Evolutionary conservation across 2,329 filamentous ascomycete genomes (phyloP).

Genomic region (Hypomyces rosellus): DNA sequence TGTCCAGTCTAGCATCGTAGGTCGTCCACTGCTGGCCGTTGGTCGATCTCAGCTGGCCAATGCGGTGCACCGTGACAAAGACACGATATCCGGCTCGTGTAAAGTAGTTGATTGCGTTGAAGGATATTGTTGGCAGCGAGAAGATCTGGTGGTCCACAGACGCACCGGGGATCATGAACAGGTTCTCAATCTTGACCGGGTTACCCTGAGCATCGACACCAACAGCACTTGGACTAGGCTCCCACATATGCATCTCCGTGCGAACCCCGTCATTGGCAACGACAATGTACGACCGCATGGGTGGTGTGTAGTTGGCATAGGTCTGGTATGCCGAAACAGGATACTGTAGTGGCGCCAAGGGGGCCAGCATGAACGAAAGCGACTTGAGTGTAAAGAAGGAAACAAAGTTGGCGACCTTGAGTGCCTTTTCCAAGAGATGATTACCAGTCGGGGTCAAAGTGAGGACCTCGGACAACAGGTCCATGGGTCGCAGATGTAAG

Average conservation of each 20-base stretch:
- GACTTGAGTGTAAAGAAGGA: conserved; percentile 51
- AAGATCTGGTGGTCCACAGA: conserved; percentile 59
- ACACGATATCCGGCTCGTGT: conserved; percentile 54
- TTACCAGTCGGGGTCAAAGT: conserved; percentile 47
- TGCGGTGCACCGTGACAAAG: conserved; percentile 52
- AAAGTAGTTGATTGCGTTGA: conserved; percentile 59
- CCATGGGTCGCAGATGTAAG: conserved; percentile 45
- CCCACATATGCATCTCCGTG: conserved; percentile 52
- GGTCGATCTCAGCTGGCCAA: conserved; percentile 45
- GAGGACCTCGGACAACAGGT: conserved; percentile 49
- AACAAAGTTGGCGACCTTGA: conserved; percentile 45
- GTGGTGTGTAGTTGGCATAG: conserved; percentile 46
- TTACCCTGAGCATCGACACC: conserved; percentile 19
- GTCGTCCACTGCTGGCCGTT: conserved; percentile 49
- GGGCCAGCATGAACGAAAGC: conserved; percentile 46
- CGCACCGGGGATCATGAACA: conserved; percentile 58
- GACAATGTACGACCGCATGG: conserved; percentile 38
- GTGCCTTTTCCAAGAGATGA: conserved; percentile 36
- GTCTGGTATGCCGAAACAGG: conserved; percentile 41
- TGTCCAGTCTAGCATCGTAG: conserved; percentile 53
- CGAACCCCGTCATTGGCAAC: conserved; percentile 45
- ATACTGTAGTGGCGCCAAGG: conserved; percentile 51
- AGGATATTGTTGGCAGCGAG: conserved; percentile 55
- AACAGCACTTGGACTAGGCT: conserved; percentile 36
- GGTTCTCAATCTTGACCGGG: conserved; percentile 29